These are phyloP conservation scores for Ilyonectria destructans DNA, from an alignment of 2,329 filamentous ascomycete species.

Conservation along the genomic window DNA sequence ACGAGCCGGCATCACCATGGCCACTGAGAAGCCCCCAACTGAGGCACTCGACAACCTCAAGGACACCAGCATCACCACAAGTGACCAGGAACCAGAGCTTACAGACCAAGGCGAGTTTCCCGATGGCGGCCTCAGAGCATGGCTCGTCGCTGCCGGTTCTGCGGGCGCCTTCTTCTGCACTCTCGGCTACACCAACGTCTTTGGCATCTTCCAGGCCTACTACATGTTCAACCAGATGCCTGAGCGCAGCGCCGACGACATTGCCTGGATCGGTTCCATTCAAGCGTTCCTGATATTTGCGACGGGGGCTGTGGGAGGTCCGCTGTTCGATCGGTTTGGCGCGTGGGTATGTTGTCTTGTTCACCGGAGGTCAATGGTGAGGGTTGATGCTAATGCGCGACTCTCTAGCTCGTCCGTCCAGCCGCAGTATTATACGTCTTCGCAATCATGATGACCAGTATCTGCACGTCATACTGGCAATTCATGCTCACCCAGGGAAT, in stretches of 20 bases:
- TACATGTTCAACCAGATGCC: slow-evolving; percentile 48
- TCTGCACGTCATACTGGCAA: slow-evolving; percentile 5
- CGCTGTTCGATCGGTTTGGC: slow-evolving; percentile 62
- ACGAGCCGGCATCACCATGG: background rate
- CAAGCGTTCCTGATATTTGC: slow-evolving; percentile 47
- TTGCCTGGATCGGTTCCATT: slow-evolving; percentile 49
- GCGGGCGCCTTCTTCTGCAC: slow-evolving; percentile 47
- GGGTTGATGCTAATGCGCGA: background rate
- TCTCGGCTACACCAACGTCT: slow-evolving; percentile 48
- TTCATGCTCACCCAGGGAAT: slow-evolving; percentile 7
- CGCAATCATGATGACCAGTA: slow-evolving; percentile 60
- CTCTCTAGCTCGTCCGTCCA: slow-evolving; percentile 51
- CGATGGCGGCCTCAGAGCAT: slow-evolving; percentile 28
- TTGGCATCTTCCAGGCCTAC: slow-evolving; percentile 49
- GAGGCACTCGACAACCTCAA: background rate
- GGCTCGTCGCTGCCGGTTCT: slow-evolving; percentile 40
- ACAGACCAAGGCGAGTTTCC: slow-evolving; percentile 8
- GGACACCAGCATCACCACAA: background rate
- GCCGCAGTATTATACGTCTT: slow-evolving; percentile 51
- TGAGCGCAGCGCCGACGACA: slow-evolving; percentile 41
- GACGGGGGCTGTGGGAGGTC: slow-evolving; percentile 54
- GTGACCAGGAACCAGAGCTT: background rate
- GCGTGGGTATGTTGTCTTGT: slow-evolving; percentile 47
- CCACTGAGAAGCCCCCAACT: background rate
- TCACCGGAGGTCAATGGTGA: background rate